phyloP scores from a whole-genome alignment of 306 rosid genomes.

The Prosopis cineraria region DNA sequence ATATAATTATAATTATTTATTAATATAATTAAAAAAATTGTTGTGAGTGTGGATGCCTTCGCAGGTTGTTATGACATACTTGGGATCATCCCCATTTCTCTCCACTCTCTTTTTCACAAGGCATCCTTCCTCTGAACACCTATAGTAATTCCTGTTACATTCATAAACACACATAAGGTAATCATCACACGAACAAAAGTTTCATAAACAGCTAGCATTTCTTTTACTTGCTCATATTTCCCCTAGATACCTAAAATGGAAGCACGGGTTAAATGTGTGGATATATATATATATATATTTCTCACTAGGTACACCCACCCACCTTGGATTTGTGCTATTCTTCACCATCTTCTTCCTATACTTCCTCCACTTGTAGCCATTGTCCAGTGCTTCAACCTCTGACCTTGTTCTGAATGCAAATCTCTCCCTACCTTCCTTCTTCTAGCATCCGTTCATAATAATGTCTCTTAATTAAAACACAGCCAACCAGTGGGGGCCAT shows the following conservation, averaged over 20 bases:
- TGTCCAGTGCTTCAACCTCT: conserved; percentile 75
- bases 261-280: too few relatives aligned
- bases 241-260: too few relatives aligned
- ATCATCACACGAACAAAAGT: too few relatives aligned
- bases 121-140: conserved; percentile 81
- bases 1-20: too few relatives aligned
- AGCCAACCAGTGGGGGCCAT: too few relatives aligned
- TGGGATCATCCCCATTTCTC: conserved; percentile 70
- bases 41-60: conserved; percentile 84
- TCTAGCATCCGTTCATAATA: conserved; percentile 32
- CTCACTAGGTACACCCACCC: too few relatives aligned
- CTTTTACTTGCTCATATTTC: too few relatives aligned
- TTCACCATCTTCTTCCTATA: conserved; percentile 94
- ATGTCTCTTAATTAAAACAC: conserved; percentile 35
- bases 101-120: conserved; percentile 90
- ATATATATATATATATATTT: too few relatives aligned
- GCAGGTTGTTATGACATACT: conserved; percentile 78
- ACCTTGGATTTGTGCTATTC: conserved; percentile 74
- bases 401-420: conserved; percentile 76
- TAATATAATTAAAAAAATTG: too few relatives aligned
- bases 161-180: too few relatives aligned
- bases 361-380: conserved; percentile 93
- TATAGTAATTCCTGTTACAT: conserved; percentile 92
- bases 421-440: conserved; percentile 51
- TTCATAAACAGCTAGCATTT: too few relatives aligned